A percentile compares a stretch with the other conserved stretches of the same genome.
phyloP scores from a whole-genome alignment of 2,329 filamentous ascomycete species.

The Dactylellina cionopaga region DNA sequence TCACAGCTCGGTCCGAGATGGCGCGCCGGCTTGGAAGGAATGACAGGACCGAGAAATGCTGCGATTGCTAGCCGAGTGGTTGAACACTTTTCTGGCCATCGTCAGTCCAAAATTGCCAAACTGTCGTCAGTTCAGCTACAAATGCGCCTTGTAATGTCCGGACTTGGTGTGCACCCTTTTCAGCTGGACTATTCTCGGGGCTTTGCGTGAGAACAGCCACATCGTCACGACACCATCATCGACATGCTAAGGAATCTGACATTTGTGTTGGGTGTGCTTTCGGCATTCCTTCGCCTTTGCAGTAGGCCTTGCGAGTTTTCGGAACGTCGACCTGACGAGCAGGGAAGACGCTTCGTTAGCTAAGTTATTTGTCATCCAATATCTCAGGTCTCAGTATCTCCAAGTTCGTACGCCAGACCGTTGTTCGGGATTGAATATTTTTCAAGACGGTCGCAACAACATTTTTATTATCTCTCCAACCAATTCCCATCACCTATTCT shows the following conservation, averaged over 20 bases:
- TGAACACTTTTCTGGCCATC: background rate
- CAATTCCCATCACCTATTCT: too few relatives aligned
- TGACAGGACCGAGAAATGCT: slow-evolving; percentile 13
- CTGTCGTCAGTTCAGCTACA: background rate
- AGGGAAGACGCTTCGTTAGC: slow-evolving; percentile 3
- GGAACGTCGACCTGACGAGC: slow-evolving; percentile 87
- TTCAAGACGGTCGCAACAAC: too few relatives aligned
- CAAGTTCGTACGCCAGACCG: too few relatives aligned
- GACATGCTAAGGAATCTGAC: too few relatives aligned
- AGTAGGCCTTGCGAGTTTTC: slow-evolving; percentile 96
- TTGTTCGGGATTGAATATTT: too few relatives aligned
- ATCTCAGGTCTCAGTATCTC: slow-evolving; percentile 11
- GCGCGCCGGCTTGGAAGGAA: background rate
- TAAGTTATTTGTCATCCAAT: background rate
- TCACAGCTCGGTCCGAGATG: slow-evolving; percentile 25
- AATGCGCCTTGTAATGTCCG: slow-evolving; percentile 30
- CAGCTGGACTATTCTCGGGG: slow-evolving; percentile 21
- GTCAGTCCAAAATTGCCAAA: background rate
- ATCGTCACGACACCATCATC: slow-evolving; percentile 41
- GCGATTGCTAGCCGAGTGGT: slow-evolving; percentile 12
- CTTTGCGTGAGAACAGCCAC: slow-evolving; percentile 11
- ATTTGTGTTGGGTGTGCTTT: slow-evolving; percentile 90
- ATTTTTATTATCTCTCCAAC: too few relatives aligned
- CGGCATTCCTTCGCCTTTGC: slow-evolving; percentile 95
- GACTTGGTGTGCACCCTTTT: slow-evolving; percentile 11